phyloP scores from a whole-genome alignment of 495 filamentous ascomycete genomes.

The Lophiostoma macrostomum region DNA sequence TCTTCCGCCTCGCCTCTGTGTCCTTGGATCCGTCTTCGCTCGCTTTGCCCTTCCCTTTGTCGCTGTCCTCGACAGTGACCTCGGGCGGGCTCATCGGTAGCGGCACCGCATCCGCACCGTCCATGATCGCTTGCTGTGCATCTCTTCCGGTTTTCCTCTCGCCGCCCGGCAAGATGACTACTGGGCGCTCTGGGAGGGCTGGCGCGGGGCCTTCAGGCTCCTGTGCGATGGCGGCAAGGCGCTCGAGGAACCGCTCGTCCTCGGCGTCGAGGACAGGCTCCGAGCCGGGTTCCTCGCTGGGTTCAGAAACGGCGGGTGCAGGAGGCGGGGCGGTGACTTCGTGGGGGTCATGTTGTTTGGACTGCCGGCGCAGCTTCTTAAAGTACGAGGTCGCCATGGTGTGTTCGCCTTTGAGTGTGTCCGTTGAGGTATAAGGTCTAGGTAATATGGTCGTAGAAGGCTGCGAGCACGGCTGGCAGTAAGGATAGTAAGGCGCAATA shows the following conservation, averaged over 20 bases:
- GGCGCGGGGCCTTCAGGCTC: constrained; percentile 32
- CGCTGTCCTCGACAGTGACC: constrained; percentile 1
- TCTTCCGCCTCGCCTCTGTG: constrained; percentile 1
- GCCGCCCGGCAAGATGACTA: constrained; percentile 32
- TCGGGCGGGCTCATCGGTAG: constrained; percentile 34
- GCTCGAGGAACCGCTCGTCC: constrained; percentile 42
- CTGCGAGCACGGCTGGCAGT: background rate
- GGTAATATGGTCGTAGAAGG: background rate
- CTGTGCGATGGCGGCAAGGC: constrained; percentile 31
- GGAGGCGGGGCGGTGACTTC: background rate
- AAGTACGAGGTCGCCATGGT: constrained; percentile 36
- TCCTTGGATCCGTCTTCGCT: background rate
- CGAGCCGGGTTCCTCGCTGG: constrained; percentile 30
- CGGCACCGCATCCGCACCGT: constrained; percentile 30
- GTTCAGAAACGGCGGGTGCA: background rate
- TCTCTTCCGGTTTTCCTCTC: constrained; percentile 29
- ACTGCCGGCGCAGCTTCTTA: constrained; percentile 33
- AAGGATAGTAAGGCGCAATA: background rate
- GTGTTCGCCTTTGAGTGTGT: no score
- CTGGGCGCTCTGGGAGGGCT: constrained; percentile 30
- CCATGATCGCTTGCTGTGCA: constrained; percentile 22
- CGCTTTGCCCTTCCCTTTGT: constrained; percentile 9
- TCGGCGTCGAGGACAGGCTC: constrained; percentile 40
- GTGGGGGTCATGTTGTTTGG: constrained; percentile 23
- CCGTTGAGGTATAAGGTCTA: background rate